Evolutionary conservation across 768 basidiomycete genomes (phyloP), one percentile per base, ranked within the genome.

Genomic region (Punctularia strigosozonata): DNA sequence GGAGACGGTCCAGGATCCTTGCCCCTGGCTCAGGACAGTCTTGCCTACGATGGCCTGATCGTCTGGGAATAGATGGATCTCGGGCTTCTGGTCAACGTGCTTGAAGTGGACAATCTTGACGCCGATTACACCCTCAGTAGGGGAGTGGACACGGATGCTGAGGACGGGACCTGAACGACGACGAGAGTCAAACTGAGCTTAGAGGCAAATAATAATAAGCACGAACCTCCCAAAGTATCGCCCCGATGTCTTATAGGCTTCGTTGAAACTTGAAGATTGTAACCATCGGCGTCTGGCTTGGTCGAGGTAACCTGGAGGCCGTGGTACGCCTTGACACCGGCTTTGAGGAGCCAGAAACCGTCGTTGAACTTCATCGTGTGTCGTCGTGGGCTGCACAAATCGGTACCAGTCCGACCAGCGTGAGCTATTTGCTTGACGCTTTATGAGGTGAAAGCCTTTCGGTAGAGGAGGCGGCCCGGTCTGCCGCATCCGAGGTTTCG

Each of bases 291-390:
- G 33, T 67, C 66, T 10, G 57, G 53, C 28, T 58, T 56, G 17
- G 64, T 55, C 37, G 74, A 68, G 24, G 70, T 70, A 25, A 77
- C 77, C 47, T 81, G 74, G 31, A 81, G 61, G 22, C 72, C 79
- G 41, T 73, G 75, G 43, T 65, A 66, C 10, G 75, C 65, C 48
- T 72, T 75, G 41, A 77, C 69, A 28, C 75, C 79, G 43, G 68
- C 61, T 48, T 75, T 75, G 46, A 75, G 56, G 18, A 79, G 65
- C 78, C 77, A 82, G 50, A 81, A 76, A 17, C 80, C 78, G 58
- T 82, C 80, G 63, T 73, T 80, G 62, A 80, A 78, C 50, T 72
- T 77, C 78, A 80, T 83, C 38, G 31, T 40, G 37, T 41, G 31
- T 26, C 6, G 18, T 25, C 4, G 23, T 37, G 41, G 41, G 20